These are phyloP conservation scores for Macrolepiota dolichaula DNA, from an alignment of 768 basidiomycete species.

Conservation along the genomic window DNA sequence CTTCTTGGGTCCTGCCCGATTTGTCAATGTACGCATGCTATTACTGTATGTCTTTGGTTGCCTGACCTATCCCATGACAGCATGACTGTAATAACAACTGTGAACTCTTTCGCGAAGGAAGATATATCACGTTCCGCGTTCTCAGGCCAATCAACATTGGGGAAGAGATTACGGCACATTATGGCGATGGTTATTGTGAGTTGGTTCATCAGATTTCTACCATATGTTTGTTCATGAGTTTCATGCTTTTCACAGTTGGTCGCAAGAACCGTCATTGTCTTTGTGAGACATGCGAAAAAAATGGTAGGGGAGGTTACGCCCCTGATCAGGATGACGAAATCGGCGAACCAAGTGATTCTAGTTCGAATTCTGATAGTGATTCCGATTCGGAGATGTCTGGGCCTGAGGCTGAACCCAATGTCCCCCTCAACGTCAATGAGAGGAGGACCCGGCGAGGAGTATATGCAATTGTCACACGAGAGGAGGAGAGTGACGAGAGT, in stretches of 20 bases:
- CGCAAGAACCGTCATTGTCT: conserved; percentile 54
- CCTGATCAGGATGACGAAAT: conserved; percentile 50
- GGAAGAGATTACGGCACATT: conserved; percentile 88
- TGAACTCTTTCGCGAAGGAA: conserved; percentile 84
- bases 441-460: conserved; percentile 79
- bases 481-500: conserved; percentile 60
- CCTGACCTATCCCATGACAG: conserved; percentile 35
- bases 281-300: conserved; percentile 84
- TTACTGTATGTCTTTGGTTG: conserved; percentile 19
- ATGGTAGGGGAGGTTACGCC: conserved; percentile 71
- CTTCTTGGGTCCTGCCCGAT: conserved; percentile 87
- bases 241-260: conserved; percentile 29
- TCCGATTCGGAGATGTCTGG: conserved; percentile 44
- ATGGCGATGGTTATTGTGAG: conserved; percentile 89
- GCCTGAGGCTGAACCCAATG: conserved; percentile 35
- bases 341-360: conserved; percentile 28
- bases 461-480: conserved; percentile 64
- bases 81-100: conserved; percentile 91
- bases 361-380: conserved; percentile 40
- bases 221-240: conserved; percentile 11
- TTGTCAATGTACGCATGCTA: conserved; percentile 73
- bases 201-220: conserved; percentile 18
- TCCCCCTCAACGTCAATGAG: conserved; percentile 65
- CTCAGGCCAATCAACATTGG: conserved; percentile 74
- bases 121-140: conserved; percentile 86